Evolutionary conservation across 2,329 filamentous ascomycete genomes (phyloP).

Genomic region (Ceratocystis ficicola): DNA sequence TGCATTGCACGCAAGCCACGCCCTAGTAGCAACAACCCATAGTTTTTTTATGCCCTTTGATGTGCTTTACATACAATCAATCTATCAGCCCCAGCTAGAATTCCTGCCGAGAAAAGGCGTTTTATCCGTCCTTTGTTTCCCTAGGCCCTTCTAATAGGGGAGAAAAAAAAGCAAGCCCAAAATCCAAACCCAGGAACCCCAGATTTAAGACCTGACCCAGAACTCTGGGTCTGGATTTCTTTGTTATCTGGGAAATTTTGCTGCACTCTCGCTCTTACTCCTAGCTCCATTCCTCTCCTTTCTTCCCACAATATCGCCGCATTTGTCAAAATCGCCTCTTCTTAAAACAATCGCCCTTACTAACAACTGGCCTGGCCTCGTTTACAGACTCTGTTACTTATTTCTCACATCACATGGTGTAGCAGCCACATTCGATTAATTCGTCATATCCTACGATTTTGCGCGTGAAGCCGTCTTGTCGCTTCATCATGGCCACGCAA

Average conservation of each 20-base stretch:
- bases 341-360: neutral
- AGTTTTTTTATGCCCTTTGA: neutral
- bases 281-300: neutral
- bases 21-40: no score
- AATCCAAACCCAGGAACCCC: slow-evolving; percentile 9
- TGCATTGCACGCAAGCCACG: neutral
- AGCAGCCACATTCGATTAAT: neutral
- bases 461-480: neutral
- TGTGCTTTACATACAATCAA: neutral
- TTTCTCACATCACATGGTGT: neutral
- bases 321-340: neutral
- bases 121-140: neutral
- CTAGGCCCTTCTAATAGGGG: neutral
- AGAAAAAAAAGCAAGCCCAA: neutral
- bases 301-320: neutral
- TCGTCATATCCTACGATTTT: neutral
- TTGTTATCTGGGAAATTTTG: neutral
- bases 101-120: neutral
- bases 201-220: slow-evolving; percentile 10
- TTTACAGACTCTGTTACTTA: neutral
- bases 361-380: neutral
- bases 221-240: slow-evolving; percentile 2
- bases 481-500: slow-evolving; percentile 15
- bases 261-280: neutral
- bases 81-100: neutral